Base-by-base conservation (phyloP, 192 early-diverging fungal genomes). In the Pilobolus umbonatus region DNA sequence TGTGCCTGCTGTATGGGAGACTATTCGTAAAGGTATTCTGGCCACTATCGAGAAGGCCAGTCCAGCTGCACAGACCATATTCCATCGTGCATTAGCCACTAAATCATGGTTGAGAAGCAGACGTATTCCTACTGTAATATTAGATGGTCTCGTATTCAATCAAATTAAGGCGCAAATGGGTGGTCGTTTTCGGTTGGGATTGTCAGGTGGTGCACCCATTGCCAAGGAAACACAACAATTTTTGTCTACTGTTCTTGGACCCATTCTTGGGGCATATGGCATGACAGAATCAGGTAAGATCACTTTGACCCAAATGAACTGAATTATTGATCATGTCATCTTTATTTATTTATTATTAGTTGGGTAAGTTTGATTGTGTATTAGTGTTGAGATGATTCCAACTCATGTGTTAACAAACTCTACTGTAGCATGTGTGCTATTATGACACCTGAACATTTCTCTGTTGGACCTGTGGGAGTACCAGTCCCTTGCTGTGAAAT, bases 151-250 rank as follows among this genome's bases (percentile, higher is more conserved):
- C 15, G 81, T 98, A 22, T 98, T 96, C 72, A 83, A 83, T 57
- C 82, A 82, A 63, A 85, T 96, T 65, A 82, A 86, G 71, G 81
- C 78, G 52, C 85, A 87, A 64, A 83, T 88, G 42, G 95, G 95
- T 60, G 92, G 94, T 40, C 75, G 86, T 31, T 72, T 98, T 40
- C 80, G 85, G 63, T 83, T 85, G 64, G 88, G 84, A 2, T 64
- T 94, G 30, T 83, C 84, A 4, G 94, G 93, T 69, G 95, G 95
- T 56, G 95, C 95, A n/a, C 90, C 89, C 44, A 78, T 98, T 61
- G 87, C 88, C 21, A n/a, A 62, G 26, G 88, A 91, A 34, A 95
- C 92, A 26, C 93, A 95, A 60, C 67, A 83, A 46, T 94, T 95
- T 57, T 72, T 98, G 52, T 76, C 85, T 4, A 79, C 82, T 19